Percentiles rank a stretch among this genome's conserved stretches.
These are phyloP conservation scores for Cercophora samala DNA, from an alignment of 495 filamentous ascomycete species.

Conservation along the genomic window DNA sequence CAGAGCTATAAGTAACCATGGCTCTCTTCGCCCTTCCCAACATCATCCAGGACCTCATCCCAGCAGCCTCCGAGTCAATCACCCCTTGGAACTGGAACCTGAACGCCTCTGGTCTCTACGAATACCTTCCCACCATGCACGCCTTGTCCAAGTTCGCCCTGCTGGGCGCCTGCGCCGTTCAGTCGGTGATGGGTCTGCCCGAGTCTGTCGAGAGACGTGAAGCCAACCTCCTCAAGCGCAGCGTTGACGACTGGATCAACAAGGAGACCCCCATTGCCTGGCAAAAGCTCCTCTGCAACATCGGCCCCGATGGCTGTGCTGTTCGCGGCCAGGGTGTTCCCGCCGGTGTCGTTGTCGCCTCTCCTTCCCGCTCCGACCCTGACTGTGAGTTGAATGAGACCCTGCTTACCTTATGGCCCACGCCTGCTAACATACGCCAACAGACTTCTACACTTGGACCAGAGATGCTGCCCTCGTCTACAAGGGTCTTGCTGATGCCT, in stretches of 20 bases:
- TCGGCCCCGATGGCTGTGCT: conserved; percentile 53
- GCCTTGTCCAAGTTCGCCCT: conserved; percentile 45
- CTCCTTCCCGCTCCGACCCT: conserved; percentile 55
- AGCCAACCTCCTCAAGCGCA: conserved; percentile 40
- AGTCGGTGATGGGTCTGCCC: conserved; percentile 44
- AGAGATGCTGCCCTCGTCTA: conserved; percentile 64
- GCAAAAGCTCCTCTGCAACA: conserved; percentile 56
- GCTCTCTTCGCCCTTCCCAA: neutral
- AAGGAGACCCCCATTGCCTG: conserved; percentile 52
- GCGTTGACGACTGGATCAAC: conserved; percentile 54
- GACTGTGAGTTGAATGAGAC: conserved; percentile 50
- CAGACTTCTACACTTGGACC: conserved; percentile 68
- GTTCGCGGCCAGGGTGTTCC: conserved; percentile 38
- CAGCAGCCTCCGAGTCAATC: conserved; percentile 26
- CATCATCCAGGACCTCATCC: conserved; percentile 15
- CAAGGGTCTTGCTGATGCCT: conserved; percentile 58
- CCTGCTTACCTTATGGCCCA: neutral
- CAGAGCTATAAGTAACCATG: neutral
- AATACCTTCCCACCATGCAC: conserved; percentile 40
- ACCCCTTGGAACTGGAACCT: conserved; percentile 3
- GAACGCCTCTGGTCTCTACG: conserved; percentile 32
- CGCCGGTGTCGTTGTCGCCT: conserved; percentile 59
- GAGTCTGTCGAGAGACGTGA: conserved; percentile 37
- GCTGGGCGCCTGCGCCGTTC: conserved; percentile 46
- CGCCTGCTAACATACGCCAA: conserved; percentile 12